phyloP scores from a whole-genome alignment of 2,329 filamentous ascomycete species.

The Xylariaceae sp. region DNA sequence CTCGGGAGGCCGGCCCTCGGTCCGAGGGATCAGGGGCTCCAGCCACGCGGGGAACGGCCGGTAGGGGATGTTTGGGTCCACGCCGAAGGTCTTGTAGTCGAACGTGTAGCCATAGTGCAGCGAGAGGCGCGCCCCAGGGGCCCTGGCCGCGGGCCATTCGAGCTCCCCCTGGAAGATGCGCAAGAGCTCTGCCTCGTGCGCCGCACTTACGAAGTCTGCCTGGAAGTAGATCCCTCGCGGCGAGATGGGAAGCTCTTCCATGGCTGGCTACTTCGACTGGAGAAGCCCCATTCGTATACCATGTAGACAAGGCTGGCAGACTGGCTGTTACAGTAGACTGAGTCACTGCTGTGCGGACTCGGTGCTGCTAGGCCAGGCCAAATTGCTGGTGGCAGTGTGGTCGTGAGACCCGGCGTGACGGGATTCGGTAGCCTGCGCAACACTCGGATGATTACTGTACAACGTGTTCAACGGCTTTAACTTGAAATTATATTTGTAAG shows the following conservation, averaged over 20 bases:
- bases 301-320: too few relatives aligned
- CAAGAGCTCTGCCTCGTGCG: slow-evolving; percentile 53
- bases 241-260: slow-evolving; percentile 29
- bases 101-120: slow-evolving; percentile 64
- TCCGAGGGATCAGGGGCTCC: slow-evolving; percentile 51
- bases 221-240: slow-evolving; percentile 52
- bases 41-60: slow-evolving; percentile 59
- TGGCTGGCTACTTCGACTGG: too few relatives aligned
- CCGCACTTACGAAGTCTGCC: slow-evolving; percentile 51
- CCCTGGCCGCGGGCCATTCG: slow-evolving; percentile 52
- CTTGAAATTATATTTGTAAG: too few relatives aligned
- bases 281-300: too few relatives aligned
- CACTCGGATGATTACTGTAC: too few relatives aligned
- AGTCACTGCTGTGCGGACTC: too few relatives aligned
- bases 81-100: slow-evolving; percentile 63
- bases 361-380: too few relatives aligned
- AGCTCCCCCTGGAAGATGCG: slow-evolving; percentile 52
- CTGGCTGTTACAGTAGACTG: too few relatives aligned
- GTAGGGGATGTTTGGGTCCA: slow-evolving; percentile 56
- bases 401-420: too few relatives aligned
- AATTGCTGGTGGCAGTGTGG: too few relatives aligned
- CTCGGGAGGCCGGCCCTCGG: slow-evolving; percentile 53
- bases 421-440: too few relatives aligned
- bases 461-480: too few relatives aligned
- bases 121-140: slow-evolving; percentile 47